Evolutionary conservation across 805 yeast genomes (phyloP).

Genomic region (Brettanomyces sp.): DNA sequence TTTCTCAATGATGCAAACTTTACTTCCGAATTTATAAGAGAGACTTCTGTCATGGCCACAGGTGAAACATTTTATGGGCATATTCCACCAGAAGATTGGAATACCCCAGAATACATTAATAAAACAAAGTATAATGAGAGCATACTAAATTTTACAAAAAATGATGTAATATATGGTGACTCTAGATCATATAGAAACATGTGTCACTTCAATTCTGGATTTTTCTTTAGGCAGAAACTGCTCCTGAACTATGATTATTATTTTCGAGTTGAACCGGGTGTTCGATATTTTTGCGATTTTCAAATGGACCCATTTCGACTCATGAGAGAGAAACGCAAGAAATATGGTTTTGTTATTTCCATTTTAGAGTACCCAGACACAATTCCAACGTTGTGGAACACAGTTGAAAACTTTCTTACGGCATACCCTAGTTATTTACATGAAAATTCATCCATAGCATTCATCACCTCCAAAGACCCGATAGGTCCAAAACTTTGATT

Average conservation of each 20-base stretch:
- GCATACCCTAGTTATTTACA: constrained; percentile 55
- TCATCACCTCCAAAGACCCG: constrained; percentile 44
- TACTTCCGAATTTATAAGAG: constrained; percentile 49
- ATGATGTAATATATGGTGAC: constrained; percentile 53
- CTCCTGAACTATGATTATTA: constrained; percentile 74
- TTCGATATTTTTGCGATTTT: constrained; percentile 80
- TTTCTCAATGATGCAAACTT: constrained; percentile 70
- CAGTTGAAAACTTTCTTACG: constrained; percentile 53
- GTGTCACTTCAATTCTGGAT: constrained; percentile 93
- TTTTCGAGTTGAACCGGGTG: constrained; percentile 93
- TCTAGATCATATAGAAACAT: constrained; percentile 74
- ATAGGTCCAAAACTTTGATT: constrained; percentile 31
- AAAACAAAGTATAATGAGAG: constrained; percentile 39
- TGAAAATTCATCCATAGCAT: constrained; percentile 51
- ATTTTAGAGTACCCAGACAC: constrained; percentile 78
- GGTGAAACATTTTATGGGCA: constrained; percentile 62
- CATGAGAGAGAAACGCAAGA: constrained; percentile 66
- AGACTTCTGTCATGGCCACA: constrained; percentile 51
- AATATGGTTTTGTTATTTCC: constrained; percentile 81
- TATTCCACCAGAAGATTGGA: constrained; percentile 67
- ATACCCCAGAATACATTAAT: constrained; percentile 65
- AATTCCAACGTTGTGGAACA: constrained; percentile 76
- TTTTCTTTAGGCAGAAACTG: constrained; percentile 71
- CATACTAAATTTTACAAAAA: constrained; percentile 33
- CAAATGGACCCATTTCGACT: constrained; percentile 80